Conservation (phyloP, 495 filamentous ascomycete species). For the Glonium stellatum region DNA sequence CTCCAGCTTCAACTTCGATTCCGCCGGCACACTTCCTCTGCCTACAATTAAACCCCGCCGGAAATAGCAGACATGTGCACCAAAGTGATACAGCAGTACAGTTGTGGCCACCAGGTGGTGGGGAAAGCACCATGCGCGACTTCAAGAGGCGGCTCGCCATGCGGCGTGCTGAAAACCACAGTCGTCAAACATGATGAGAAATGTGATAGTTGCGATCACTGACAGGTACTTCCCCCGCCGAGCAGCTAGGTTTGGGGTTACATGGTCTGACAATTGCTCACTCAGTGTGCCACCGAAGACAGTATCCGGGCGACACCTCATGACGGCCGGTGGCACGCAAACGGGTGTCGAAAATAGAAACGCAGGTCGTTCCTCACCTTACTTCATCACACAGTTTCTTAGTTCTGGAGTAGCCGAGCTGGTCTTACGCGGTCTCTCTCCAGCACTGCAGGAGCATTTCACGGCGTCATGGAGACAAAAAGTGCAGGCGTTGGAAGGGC, state of each 20-base stretch:
- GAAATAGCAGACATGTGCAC: constrained; percentile 31
- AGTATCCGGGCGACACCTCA: constrained; percentile 30
- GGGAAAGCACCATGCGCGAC: constrained; percentile 35
- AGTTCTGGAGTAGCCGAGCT: constrained; percentile 12
- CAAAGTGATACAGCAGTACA: constrained; percentile 34
- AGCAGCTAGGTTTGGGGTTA: constrained; percentile 3
- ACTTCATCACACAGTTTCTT: constrained; percentile 13
- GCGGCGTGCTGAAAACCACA: constrained; percentile 30
- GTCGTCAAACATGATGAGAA: constrained; percentile 36
- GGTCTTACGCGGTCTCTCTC: constrained; percentile 3
- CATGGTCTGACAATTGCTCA: constrained; percentile 25
- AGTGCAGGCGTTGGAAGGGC: constrained; percentile 28
- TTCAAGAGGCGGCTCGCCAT: constrained; percentile 25
- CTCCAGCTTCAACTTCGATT: too few relatives aligned
- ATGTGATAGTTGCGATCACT: constrained; percentile 35
- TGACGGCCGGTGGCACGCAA: constrained; percentile 29
- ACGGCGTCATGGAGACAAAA: constrained; percentile 30
- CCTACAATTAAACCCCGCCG: constrained; percentile 4
- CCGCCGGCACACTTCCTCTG: not conserved
- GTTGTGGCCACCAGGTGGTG: constrained; percentile 29
- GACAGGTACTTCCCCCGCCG: constrained; percentile 16
- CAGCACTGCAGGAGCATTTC: constrained; percentile 24
- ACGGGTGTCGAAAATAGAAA: constrained; percentile 20
- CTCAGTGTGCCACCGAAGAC: constrained; percentile 30
- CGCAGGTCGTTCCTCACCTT: constrained; percentile 16